Evolutionary conservation across 2,329 filamentous ascomycete genomes (phyloP).

Genomic region (Lizonia empirigonia): DNA sequence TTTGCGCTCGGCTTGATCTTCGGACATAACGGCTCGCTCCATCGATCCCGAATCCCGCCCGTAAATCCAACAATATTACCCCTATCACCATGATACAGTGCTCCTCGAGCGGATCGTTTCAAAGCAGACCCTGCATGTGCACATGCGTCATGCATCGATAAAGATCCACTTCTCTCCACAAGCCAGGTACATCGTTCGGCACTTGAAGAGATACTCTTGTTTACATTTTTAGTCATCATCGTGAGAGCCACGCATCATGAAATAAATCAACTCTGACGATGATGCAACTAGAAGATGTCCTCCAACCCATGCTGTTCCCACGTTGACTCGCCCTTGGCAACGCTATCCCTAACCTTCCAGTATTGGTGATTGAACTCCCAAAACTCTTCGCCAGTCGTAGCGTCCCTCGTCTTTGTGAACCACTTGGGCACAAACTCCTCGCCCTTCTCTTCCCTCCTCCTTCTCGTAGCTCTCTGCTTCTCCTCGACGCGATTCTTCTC

Average conservation of each 20-base stretch:
- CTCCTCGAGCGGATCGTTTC: not conserved
- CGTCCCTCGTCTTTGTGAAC: constrained; percentile 76
- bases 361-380: constrained; percentile 91
- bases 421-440: constrained; percentile 84
- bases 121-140: not conserved
- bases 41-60: not conserved
- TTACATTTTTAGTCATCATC: no score
- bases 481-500: constrained; percentile 97
- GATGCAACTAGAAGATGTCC: constrained; percentile 75
- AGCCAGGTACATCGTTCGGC: not conserved
- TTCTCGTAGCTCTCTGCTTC: constrained; percentile 78
- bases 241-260: no score
- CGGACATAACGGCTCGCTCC: not conserved
- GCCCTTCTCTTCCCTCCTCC: constrained; percentile 74
- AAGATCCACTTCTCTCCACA: not conserved
- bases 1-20: not conserved
- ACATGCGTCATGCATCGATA: not conserved
- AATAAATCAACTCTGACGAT: no score
- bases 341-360: constrained; percentile 75
- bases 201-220: no score
- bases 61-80: not conserved
- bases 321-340: constrained; percentile 63
- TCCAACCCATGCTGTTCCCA: constrained; percentile 72
- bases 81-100: no score
- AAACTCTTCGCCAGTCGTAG: constrained; percentile 83